Evolutionary conservation across 179 eudicot genomes (phyloP).

Genomic region (Heliamphora pulchella): DNA sequence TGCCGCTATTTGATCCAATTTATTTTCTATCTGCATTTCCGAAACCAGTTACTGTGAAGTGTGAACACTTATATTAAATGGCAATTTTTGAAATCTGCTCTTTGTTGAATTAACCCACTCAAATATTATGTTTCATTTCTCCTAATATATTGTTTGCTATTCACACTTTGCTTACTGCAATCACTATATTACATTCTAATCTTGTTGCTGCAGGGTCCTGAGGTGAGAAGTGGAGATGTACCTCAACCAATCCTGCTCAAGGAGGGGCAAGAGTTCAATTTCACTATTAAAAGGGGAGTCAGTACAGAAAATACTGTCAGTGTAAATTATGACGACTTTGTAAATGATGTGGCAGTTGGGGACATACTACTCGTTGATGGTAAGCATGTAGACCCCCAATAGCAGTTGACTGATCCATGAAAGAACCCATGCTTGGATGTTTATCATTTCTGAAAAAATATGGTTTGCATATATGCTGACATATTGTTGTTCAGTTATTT

Average conservation of each 20-base stretch:
- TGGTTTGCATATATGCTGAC: neutral
- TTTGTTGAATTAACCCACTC: neutral
- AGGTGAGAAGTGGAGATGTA: conserved; percentile 98
- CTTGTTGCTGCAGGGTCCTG: conserved; percentile 74
- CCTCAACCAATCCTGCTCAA: conserved; percentile 72
- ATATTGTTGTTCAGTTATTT: neutral
- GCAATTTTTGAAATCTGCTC: neutral
- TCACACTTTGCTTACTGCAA: neutral
- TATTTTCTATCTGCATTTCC: neutral
- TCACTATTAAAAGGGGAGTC: conserved; percentile 86
- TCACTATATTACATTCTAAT: neutral
- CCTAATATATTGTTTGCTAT: neutral
- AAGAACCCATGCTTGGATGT: neutral
- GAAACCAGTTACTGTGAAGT: too few species aligned
- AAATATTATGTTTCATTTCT: neutral
- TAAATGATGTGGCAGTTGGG: conserved; percentile 85
- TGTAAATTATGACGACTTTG: conserved; percentile 91
- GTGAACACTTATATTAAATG: too few species aligned
- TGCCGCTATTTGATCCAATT: neutral
- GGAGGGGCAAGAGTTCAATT: conserved; percentile 88
- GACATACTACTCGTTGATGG: conserved; percentile 93
- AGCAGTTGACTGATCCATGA: neutral
- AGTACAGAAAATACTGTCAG: conserved; percentile 77
- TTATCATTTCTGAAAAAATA: neutral
- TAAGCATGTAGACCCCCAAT: conserved; percentile 24